phyloP scores from a whole-genome alignment of 495 filamentous ascomycete genomes.

The Geoglossum glabrum region DNA sequence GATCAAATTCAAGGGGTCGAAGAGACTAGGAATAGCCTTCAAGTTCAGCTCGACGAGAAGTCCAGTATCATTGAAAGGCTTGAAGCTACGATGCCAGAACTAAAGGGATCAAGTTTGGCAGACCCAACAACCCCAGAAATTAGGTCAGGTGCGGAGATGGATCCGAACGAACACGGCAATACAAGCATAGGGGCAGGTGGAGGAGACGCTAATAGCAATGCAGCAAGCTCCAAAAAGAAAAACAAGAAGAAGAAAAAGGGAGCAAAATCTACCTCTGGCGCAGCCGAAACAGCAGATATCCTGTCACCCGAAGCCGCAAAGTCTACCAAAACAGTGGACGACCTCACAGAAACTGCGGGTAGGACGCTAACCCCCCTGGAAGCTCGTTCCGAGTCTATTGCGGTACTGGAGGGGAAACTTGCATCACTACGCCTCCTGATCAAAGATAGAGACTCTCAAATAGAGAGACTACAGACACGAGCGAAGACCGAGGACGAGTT shows the following conservation, averaged over 20 bases:
- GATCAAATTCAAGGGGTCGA: slow-evolving; percentile 9
- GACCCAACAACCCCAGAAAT: slow-evolving; percentile 1
- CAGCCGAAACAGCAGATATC: slow-evolving; percentile 15
- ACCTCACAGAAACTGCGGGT: neutral
- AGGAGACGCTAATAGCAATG: neutral
- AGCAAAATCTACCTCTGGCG: slow-evolving; percentile 28
- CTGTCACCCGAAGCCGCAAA: neutral
- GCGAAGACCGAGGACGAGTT: slow-evolving; percentile 60
- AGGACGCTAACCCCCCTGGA: neutral
- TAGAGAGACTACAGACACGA: slow-evolving; percentile 43
- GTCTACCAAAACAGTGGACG: neutral
- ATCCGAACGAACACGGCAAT: neutral
- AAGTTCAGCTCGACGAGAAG: slow-evolving; percentile 5
- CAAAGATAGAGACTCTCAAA: slow-evolving; percentile 47
- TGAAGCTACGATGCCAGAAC: neutral
- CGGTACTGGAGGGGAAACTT: slow-evolving; percentile 30
- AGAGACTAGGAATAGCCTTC: neutral
- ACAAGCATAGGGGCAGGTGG: neutral
- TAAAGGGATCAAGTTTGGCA: neutral
- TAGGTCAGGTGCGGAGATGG: neutral
- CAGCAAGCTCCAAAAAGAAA: slow-evolving; percentile 42
- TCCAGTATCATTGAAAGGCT: neutral
- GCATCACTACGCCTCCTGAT: slow-evolving; percentile 38
- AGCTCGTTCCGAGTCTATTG: neutral
- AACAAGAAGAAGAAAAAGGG: slow-evolving; percentile 86